Conservation (phyloP, 306 rosid species). For the Cicer judaicum region DNA sequence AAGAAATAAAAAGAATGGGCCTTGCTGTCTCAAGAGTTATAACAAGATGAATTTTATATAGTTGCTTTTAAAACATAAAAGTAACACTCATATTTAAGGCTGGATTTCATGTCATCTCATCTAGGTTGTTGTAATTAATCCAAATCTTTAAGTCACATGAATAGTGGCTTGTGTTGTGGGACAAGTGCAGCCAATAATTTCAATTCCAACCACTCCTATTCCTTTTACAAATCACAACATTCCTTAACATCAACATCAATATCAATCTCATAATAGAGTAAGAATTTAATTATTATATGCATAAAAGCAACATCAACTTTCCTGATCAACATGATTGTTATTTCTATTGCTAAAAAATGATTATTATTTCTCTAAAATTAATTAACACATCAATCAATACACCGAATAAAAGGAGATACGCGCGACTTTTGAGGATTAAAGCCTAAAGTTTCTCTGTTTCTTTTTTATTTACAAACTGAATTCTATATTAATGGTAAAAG, state of each 20-base stretch:
- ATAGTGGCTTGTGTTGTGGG: conserved; percentile 49
- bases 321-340: conserved; percentile 44
- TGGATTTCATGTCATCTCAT: conserved; percentile 40
- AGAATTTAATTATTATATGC: background rate
- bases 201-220: conserved; percentile 51
- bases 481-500: no score
- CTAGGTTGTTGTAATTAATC: conserved; percentile 50
- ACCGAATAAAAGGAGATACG: conserved; percentile 38
- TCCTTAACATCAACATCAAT: conserved; percentile 14
- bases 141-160: conserved; percentile 68
- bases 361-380: conserved; percentile 45
- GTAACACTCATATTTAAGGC: conserved; percentile 50
- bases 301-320: conserved; percentile 32
- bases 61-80: conserved; percentile 59
- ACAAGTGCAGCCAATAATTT: conserved; percentile 52
- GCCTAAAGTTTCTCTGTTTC: conserved; percentile 31
- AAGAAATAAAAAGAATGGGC: conserved; percentile 74
- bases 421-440: conserved; percentile 39
- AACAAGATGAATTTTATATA: conserved; percentile 53
- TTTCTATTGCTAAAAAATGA: conserved; percentile 9
- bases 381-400: conserved; percentile 34
- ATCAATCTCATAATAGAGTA: conserved; percentile 43
- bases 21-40: conserved; percentile 66
- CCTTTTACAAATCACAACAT: conserved; percentile 44
- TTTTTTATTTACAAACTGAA: no score